Base-by-base conservation (phyloP, 805 yeast species). In the Schwanniomyces occidentalis region DNA sequence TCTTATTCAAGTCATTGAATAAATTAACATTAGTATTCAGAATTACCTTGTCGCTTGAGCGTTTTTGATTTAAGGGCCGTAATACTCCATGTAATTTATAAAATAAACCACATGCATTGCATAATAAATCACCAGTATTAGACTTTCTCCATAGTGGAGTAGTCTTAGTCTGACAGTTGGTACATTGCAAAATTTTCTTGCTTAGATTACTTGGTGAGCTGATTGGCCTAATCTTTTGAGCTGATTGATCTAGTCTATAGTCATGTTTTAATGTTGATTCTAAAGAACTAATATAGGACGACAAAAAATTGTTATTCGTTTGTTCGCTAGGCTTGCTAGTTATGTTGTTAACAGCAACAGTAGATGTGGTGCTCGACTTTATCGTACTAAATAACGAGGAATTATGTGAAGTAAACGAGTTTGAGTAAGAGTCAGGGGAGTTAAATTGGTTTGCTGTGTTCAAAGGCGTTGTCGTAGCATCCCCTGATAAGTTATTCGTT, bases 41-140 rank as follows among this genome's bases (percentile, higher is more conserved):
- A 15, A 55, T 49, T 1, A 46, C 32, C 23, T 42, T 44, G 34
- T 58, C 63, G 18, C 35, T 42, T 31, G 28, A 21, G 14, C 36
- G 14, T 20, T 27, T 35, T 16, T 27, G 44, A 42, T 54, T 60
- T 24, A 67, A 49, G 3, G 74, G 74, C 14, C 74, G 52, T 46
- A 67, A 58, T 4, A 66, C 68, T 5, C 74, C 74, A 38, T 69
- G 74, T 22, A 69, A 49, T 43, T 69, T 69, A 44, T 64, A 66
- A 41, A 68, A 69, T 24, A 69, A 56, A 6, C 74, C 74, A 40
- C 74, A 69, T 1, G 73, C 74, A 43, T 69, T 69, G 41, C 74
- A 69, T 18, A 69, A 51, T 27, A 68, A 54, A 32, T 65, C 71
- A 5, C 74, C 74, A 27, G 58, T 55, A 42, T 56, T 60, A 8